Evolutionary conservation across 495 filamentous ascomycete genomes (phyloP).

Genomic region (Penicillium diatomitis): DNA sequence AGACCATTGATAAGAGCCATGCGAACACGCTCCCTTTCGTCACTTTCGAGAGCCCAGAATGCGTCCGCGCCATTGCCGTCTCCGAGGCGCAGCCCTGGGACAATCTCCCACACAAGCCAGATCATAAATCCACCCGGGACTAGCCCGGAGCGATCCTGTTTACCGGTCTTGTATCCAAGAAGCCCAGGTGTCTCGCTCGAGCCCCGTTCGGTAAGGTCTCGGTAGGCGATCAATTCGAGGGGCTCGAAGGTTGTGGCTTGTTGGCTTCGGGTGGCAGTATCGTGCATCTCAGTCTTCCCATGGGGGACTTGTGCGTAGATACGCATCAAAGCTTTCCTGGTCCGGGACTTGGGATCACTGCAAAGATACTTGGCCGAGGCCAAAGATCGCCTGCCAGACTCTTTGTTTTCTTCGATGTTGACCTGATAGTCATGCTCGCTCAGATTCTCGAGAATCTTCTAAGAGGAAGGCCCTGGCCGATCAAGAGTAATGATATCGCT

Average conservation of each 20-base stretch:
- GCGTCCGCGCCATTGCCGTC: neutral
- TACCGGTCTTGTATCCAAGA: neutral
- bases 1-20: neutral
- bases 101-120: conserved; percentile 1
- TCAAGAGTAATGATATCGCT: neutral
- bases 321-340: conserved; percentile 4
- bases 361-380: neutral
- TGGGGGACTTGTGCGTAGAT: conserved; percentile 2
- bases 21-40: neutral
- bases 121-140: neutral
- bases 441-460: neutral
- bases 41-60: neutral
- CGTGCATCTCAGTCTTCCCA: neutral
- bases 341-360: neutral
- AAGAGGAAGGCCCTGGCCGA: neutral
- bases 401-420: neutral
- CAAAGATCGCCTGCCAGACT: neutral
- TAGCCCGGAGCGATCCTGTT: neutral
- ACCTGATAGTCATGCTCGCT: neutral
- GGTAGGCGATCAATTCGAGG: neutral
- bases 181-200: neutral
- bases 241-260: neutral
- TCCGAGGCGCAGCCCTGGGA: neutral
- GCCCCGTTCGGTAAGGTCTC: neutral
- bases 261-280: neutral